A percentile compares a stretch with the other conserved stretches of the same genome.
phyloP scores from a whole-genome alignment of 305 asterid species.

The Solanum chacoense region DNA sequence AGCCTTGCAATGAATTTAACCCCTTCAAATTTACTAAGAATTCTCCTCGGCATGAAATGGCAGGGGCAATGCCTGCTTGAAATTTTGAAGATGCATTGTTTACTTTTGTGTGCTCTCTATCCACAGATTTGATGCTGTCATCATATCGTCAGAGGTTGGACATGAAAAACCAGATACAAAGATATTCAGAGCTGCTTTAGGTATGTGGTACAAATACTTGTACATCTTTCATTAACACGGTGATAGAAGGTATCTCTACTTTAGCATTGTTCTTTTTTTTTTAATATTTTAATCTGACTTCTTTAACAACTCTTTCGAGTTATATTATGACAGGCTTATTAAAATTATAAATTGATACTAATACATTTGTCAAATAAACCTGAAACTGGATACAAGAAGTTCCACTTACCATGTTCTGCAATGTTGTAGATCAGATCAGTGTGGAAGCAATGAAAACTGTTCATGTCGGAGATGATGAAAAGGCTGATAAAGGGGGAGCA shows the following conservation, averaged over 20 bases:
- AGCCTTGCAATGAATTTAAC: neutral
- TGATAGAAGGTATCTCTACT: neutral
- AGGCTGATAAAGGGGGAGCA: constrained; percentile 82
- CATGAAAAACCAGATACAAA: constrained; percentile 77
- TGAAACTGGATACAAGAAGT: neutral
- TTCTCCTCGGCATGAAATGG: neutral
- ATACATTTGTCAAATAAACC: neutral
- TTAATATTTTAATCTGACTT: neutral
- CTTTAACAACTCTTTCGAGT: neutral
- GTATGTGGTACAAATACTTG: constrained; percentile 21
- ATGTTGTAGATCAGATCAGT: constrained; percentile 44
- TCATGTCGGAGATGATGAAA: constrained; percentile 80
- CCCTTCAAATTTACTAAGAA: neutral
- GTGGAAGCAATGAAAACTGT: constrained; percentile 58
- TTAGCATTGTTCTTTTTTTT: neutral
- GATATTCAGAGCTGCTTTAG: constrained; percentile 76
- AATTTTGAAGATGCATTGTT: neutral
- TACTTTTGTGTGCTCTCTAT: neutral
- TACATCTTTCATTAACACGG: neutral
- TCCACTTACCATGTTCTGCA: neutral
- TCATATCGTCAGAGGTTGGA: constrained; percentile 89
- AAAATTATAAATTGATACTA: neutral
- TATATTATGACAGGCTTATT: neutral
- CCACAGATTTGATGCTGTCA: constrained; percentile 75
- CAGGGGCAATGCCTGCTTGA: neutral